phyloP scores from a whole-genome alignment of 495 filamentous ascomycete species.

The Aspergillus diversus region DNA sequence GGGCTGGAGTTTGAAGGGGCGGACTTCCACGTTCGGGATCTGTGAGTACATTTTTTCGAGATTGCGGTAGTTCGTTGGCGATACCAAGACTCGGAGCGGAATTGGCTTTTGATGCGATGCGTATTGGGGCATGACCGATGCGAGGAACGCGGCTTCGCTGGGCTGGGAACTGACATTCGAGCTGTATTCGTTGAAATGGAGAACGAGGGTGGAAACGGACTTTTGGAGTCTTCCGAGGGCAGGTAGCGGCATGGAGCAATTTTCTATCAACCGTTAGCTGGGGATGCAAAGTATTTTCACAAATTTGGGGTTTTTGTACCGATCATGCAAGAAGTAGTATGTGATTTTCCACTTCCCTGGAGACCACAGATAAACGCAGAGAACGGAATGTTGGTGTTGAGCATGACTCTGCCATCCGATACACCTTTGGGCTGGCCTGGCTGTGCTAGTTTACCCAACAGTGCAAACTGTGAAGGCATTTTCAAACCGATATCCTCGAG shows the following conservation, averaged over 20 bases:
- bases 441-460: conserved; percentile 22
- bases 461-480: conserved; percentile 30
- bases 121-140: conserved; percentile 43
- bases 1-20: conserved; percentile 18
- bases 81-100: conserved; percentile 62
- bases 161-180: conserved; percentile 51
- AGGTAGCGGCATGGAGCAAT: conserved; percentile 52
- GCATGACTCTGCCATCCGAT: conserved; percentile 25
- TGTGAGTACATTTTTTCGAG: conserved; percentile 48
- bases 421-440: neutral
- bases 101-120: conserved; percentile 23
- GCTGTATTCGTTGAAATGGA: conserved; percentile 69
- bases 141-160: conserved; percentile 72
- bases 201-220: conserved; percentile 67
- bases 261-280: conserved; percentile 50
- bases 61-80: conserved; percentile 59
- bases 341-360: conserved; percentile 77
- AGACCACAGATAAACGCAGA: conserved; percentile 80
- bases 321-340: conserved; percentile 73
- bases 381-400: conserved; percentile 68
- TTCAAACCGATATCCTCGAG: conserved; percentile 17
- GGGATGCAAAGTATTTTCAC: no score
- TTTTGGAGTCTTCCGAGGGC: conserved; percentile 40
- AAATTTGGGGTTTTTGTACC: no score
- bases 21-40: conserved; percentile 46